Evolutionary conservation across 2,329 filamentous ascomycete species (phyloP).

Genomic region (Clathrospora elynae): DNA sequence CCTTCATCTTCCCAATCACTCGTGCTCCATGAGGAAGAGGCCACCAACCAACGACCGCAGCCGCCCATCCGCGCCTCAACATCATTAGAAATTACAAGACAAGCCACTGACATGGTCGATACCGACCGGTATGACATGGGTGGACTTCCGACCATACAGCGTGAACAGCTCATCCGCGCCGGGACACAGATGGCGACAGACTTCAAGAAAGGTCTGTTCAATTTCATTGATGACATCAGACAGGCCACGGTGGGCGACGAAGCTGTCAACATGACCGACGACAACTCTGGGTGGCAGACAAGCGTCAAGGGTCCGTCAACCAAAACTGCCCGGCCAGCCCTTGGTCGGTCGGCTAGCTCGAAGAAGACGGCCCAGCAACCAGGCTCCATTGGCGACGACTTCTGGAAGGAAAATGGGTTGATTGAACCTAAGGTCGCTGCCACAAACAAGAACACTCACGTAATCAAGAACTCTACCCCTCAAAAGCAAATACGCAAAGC

Average conservation of each 20-base stretch:
- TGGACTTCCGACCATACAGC: conserved; percentile 41
- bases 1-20: conserved; percentile 47
- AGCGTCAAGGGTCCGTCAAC: conserved; percentile 32
- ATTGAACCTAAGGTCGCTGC: conserved; percentile 45
- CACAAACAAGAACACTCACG: conserved; percentile 48
- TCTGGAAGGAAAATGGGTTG: conserved; percentile 52
- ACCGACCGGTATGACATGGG: conserved; percentile 41
- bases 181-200: conserved; percentile 84
- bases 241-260: conserved; percentile 97
- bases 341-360: conserved; percentile 41
- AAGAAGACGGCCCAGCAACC: conserved; percentile 37
- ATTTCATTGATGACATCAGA: conserved; percentile 91
- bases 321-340: conserved; percentile 35
- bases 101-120: conserved; percentile 30
- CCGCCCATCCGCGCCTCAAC: conserved; percentile 33
- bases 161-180: conserved; percentile 47
- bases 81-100: conserved; percentile 39
- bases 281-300: conserved; percentile 44
- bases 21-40: conserved; percentile 42
- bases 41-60: conserved; percentile 19
- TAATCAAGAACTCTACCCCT: conserved; percentile 46
- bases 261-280: conserved; percentile 58
- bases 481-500: conserved; percentile 41
- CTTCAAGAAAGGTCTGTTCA: conserved; percentile 87
- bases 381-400: conserved; percentile 49